These are phyloP conservation scores for Aspergillus leporis DNA, from an alignment of 495 filamentous ascomycete species.

Conservation along the genomic window DNA sequence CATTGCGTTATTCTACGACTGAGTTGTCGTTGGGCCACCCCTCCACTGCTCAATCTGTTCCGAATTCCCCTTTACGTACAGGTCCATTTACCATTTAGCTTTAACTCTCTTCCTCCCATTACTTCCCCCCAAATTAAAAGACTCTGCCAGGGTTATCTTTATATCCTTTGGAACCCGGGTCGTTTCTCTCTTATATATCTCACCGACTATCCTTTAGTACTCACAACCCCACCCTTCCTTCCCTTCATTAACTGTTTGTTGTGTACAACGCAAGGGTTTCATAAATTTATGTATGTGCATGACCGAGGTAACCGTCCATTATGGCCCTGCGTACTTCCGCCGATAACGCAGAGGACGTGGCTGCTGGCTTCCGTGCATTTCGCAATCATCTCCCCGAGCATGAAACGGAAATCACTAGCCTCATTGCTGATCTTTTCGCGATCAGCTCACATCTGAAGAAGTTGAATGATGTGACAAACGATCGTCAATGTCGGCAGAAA, in stretches of 20 bases:
- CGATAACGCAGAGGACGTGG: slow-evolving; percentile 53
- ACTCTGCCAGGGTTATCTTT: background rate
- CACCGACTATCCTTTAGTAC: background rate
- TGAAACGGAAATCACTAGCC: slow-evolving; percentile 53
- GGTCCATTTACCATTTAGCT: slow-evolving; percentile 8
- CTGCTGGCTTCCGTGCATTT: slow-evolving; percentile 53
- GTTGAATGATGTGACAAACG: slow-evolving; percentile 41
- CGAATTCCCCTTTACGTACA: slow-evolving; percentile 7
- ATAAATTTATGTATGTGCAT: slow-evolving; percentile 17
- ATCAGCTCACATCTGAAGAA: slow-evolving; percentile 50
- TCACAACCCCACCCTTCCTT: background rate
- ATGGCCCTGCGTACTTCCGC: slow-evolving; percentile 53
- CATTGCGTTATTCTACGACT: slow-evolving; percentile 20
- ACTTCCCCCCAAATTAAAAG: background rate
- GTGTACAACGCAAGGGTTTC: slow-evolving; percentile 1
- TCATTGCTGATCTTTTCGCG: slow-evolving; percentile 56
- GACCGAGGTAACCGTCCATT: slow-evolving; percentile 14
- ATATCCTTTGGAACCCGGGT: background rate
- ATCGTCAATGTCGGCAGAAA: slow-evolving; percentile 33
- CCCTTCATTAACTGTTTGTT: background rate
- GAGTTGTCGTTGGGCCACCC: slow-evolving; percentile 22
- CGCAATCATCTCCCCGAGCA: slow-evolving; percentile 51
- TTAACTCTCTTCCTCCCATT: slow-evolving; percentile 6
- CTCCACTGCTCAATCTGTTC: slow-evolving; percentile 11
- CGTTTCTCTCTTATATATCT: slow-evolving; percentile 1